phyloP scores from a whole-genome alignment of 2,329 filamentous ascomycete genomes.

The Xylaria sp. region DNA sequence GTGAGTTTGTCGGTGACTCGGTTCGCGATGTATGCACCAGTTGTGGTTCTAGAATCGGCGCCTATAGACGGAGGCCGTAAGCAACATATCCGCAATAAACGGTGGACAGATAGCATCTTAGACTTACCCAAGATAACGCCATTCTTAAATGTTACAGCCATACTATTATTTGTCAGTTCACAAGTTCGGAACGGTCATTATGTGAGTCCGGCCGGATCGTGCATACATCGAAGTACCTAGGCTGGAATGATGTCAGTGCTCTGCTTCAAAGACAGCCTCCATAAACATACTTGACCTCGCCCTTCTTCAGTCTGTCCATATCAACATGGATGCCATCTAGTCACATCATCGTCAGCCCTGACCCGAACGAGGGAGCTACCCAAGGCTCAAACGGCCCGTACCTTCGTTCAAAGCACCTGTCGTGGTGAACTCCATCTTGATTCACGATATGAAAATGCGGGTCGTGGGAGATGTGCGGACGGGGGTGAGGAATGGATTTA shows the following conservation, averaged over 20 bases:
- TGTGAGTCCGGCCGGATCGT: constrained; percentile 18
- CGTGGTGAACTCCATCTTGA: constrained; percentile 71
- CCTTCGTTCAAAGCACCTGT: constrained; percentile 73
- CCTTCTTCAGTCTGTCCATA: constrained; percentile 98
- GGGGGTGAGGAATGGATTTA: constrained; percentile 26
- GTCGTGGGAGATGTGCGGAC: neutral
- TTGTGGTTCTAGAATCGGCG: constrained; percentile 97
- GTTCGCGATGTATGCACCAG: constrained; percentile 98
- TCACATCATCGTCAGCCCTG: constrained; percentile 42
- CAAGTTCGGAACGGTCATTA: constrained; percentile 6
- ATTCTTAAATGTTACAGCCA: constrained; percentile 99
- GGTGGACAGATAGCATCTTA: neutral
- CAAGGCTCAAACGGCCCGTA: constrained; percentile 50
- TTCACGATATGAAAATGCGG: neutral
- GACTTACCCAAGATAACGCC: constrained; percentile 87
- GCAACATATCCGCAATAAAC: constrained; percentile 22
- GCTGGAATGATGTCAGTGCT: constrained; percentile 59
- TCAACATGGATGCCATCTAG: constrained; percentile 98
- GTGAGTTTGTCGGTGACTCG: constrained; percentile 99
- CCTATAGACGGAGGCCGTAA: constrained; percentile 58
- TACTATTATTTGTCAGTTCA: constrained; percentile 64
- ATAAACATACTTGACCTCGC: constrained; percentile 91
- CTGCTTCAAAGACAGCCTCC: constrained; percentile 46
- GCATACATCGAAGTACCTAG: constrained; percentile 96
- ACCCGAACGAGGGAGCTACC: constrained; percentile 38